Base-by-base conservation (phyloP, 2,329 filamentous ascomycete species). In the Dothistroma pini region DNA sequence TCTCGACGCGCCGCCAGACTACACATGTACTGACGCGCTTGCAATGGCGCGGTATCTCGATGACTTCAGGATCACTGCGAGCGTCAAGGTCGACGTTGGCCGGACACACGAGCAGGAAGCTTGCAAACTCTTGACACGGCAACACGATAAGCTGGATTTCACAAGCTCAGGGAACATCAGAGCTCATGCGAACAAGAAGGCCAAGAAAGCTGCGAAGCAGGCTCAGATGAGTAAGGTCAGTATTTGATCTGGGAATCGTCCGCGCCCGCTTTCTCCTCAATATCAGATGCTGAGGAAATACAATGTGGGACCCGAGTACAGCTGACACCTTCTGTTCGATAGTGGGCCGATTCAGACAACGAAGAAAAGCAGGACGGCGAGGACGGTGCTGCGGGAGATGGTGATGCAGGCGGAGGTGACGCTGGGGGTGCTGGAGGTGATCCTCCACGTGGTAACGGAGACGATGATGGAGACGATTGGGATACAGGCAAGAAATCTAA, bases 101-200 rank as follows among this genome's bases (percentile, higher is more conserved):
- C 25, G 16, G 12, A 10, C 12, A 5, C n/a, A 1, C 51, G 32
- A 29, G 14, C 61, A 58, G 35, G 48, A 63, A 35, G 32, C 38
- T 25, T 29, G 32, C 12, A 58, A 63, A 21, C 48, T 60, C 48
- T 51, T 58, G 35, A 29, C 16, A 3, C 1, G 7, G 31, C 11
- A 22, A 76, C 55, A 68, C 34, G 63, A 63, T 21, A 74, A 77
- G 32, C 76, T 90, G 55, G 86, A 90, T 69, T 84, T 89, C 60
- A 77, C 78, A 22, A 83, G 80, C 29, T 48, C 82, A 79, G 54
- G 84, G 80, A 75, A 78, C 35, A 68, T 80, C 62, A 76, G 74
- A 38, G 72, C 79, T 56, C 81, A 87, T 69, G 80, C 79, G 34
- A 76, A 78, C 60, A 88, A 88, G 74, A 78, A 78, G 38, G 75